A percentile compares a stretch with the other conserved stretches of the same genome.
phyloP scores from a whole-genome alignment of 2,329 filamentous ascomycete species.

The Penicillium sp. region DNA sequence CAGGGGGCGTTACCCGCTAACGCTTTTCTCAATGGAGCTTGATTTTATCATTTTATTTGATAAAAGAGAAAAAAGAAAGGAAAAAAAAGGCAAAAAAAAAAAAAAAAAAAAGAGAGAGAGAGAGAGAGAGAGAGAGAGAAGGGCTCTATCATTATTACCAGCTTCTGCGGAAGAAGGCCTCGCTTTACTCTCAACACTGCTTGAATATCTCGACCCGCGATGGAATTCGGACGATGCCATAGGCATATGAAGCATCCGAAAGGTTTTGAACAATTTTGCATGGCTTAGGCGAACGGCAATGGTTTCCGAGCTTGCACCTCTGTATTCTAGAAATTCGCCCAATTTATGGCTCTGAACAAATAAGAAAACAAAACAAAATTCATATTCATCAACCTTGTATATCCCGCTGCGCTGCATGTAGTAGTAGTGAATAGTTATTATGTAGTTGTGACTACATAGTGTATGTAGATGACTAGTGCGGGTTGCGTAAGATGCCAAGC shows the following conservation, averaged over 20 bases:
- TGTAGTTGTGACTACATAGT: neutral
- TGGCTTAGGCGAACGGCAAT: slow-evolving; percentile 38
- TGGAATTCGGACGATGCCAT: slow-evolving; percentile 3
- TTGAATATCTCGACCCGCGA: neutral
- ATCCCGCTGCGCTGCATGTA: no score
- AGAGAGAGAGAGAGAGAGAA: no score
- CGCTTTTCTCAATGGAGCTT: slow-evolving; percentile 49
- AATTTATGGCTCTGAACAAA: slow-evolving; percentile 6
- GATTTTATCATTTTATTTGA: neutral
- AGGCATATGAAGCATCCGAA: slow-evolving; percentile 15
- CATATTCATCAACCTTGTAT: no score
- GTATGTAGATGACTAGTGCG: neutral
- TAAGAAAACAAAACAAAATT: slow-evolving; percentile 1
- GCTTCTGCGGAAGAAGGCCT: slow-evolving; percentile 9
- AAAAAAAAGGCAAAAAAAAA: neutral
- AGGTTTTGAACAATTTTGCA: slow-evolving; percentile 27
- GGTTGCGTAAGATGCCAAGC: slow-evolving; percentile 22
- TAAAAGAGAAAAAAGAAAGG: neutral
- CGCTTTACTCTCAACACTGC: neutral
- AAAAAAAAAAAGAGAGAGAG: slow-evolving; percentile 3
- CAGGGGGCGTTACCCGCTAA: slow-evolving; percentile 53
- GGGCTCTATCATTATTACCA: slow-evolving; percentile 12
- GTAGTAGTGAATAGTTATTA: neutral
- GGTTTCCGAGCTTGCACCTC: slow-evolving; percentile 21
- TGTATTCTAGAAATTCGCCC: slow-evolving; percentile 20